Evolutionary conservation across 2,329 filamentous ascomycete species (phyloP).

Genomic region (Beauveria varroae): DNA sequence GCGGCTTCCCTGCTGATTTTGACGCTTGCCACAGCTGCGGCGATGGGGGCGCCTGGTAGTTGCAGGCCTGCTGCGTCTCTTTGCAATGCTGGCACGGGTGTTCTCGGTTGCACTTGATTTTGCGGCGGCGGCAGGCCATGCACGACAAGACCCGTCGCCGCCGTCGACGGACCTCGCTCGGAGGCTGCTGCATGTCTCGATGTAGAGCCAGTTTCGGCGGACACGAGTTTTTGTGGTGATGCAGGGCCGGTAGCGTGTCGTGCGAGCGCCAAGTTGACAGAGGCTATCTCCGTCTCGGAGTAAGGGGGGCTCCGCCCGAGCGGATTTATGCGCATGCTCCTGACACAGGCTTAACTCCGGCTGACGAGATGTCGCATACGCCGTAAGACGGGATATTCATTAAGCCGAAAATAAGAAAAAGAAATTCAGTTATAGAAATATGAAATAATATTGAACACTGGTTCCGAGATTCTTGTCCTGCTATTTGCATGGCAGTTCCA

Average conservation of each 20-base stretch:
- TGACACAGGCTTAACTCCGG: not conserved
- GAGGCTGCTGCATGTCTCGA: constrained; percentile 1
- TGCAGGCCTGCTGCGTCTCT: constrained; percentile 24
- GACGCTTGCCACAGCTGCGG: constrained; percentile 3
- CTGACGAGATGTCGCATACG: not conserved
- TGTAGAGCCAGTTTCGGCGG: not conserved
- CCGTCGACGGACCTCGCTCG: not conserved
- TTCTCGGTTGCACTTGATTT: constrained; percentile 38
- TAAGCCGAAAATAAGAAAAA: not conserved
- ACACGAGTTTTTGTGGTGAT: not conserved
- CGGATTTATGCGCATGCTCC: not conserved
- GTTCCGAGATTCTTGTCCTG: not conserved
- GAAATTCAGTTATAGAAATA: too few species aligned
- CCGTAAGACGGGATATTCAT: not conserved
- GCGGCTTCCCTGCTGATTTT: not conserved
- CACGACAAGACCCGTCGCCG: constrained; percentile 23
- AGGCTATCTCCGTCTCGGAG: constrained; percentile 11
- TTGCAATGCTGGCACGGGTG: constrained; percentile 32
- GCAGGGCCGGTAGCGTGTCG: not conserved
- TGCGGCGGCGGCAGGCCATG: constrained; percentile 34
- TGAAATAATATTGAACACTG: too few species aligned
- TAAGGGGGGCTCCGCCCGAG: constrained; percentile 1
- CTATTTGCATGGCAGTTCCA: not conserved
- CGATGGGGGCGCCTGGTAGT: constrained; percentile 17
- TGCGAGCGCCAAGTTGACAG: not conserved